phyloP scores from a whole-genome alignment of 805 yeast species.

The Starmerella cellae region DNA sequence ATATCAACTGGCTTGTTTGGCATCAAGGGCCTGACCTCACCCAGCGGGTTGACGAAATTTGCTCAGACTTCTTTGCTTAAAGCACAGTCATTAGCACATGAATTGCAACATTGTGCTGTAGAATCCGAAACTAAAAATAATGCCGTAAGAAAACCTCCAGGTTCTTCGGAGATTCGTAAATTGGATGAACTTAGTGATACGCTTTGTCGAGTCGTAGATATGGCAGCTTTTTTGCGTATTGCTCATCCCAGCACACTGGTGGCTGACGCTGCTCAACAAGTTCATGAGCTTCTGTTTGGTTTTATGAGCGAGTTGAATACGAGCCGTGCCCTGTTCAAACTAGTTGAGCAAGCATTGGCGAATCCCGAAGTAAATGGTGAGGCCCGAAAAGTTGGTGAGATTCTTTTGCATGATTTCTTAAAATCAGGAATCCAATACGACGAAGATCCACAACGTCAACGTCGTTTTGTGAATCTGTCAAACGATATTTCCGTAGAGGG shows the following conservation, averaged over 20 bases:
- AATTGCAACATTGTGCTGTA: too few species aligned
- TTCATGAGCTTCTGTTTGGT: constrained; percentile 80
- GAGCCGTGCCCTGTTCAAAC: constrained; percentile 52
- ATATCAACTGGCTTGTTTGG: constrained; percentile 48
- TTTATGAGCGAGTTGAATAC: constrained; percentile 90
- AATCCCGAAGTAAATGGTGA: constrained; percentile 45
- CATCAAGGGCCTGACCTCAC: constrained; percentile 54
- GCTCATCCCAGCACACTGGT: constrained; percentile 67
- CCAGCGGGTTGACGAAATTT: constrained; percentile 58
- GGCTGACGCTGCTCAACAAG: constrained; percentile 68
- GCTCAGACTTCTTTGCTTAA: constrained; percentile 47
- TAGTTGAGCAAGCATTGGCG: constrained; percentile 28
- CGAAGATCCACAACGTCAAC: constrained; percentile 42
- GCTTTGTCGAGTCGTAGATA: constrained; percentile 81
- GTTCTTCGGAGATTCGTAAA: constrained; percentile 41
- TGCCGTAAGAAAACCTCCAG: constrained; percentile 24
- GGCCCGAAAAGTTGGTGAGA: constrained; percentile 69
- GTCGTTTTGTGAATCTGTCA: constrained; percentile 54
- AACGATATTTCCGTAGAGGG: constrained; percentile 72
- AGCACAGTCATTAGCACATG: constrained; percentile 49
- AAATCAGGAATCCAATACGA: constrained; percentile 79
- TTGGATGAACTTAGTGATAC: constrained; percentile 79
- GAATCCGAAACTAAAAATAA: constrained; percentile 22
- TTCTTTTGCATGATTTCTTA: constrained; percentile 71
- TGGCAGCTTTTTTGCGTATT: constrained; percentile 82